Percentiles rank a stretch among this genome's conserved stretches.
These are phyloP conservation scores for Lyophyllum shimeji DNA, from an alignment of 768 basidiomycete species.

Conservation along the genomic window DNA sequence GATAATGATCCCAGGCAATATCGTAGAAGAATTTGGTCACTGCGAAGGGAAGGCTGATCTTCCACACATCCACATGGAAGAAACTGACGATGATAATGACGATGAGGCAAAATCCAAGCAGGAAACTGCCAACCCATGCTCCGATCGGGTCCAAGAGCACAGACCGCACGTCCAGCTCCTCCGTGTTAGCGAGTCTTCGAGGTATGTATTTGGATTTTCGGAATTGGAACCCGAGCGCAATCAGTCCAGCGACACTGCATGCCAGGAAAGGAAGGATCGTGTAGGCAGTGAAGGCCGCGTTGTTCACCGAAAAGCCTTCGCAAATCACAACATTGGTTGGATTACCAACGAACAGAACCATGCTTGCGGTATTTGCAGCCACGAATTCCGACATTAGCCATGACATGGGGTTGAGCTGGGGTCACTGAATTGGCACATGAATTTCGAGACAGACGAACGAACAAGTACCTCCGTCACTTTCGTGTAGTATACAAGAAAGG, in stretches of 20 bases:
- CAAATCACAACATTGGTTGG: constrained; percentile 94
- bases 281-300: constrained; percentile 79
- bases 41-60: constrained; percentile 82
- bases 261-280: constrained; percentile 80
- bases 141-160: constrained; percentile 74
- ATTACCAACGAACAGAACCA: constrained; percentile 82
- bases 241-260: constrained; percentile 60
- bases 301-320: constrained; percentile 79
- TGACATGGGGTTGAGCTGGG: constrained; percentile 46
- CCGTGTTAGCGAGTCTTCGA: constrained; percentile 33
- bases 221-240: constrained; percentile 60
- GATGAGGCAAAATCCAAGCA: constrained; percentile 68
- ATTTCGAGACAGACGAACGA: not conserved
- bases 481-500: constrained; percentile 89
- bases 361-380: constrained; percentile 76
- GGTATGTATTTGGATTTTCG: constrained; percentile 55
- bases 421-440: not conserved
- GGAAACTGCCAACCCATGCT: constrained; percentile 68
- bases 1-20: constrained; percentile 55
- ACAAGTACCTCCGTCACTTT: constrained; percentile 48
- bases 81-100: constrained; percentile 77
- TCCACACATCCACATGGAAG: constrained; percentile 78
- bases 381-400: constrained; percentile 80
- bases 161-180: constrained; percentile 47
- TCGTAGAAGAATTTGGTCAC: constrained; percentile 71